These are phyloP conservation scores for Trichosporon sp. DNA, from an alignment of 1,284 basidiomycete species.

Conservation along the genomic window DNA sequence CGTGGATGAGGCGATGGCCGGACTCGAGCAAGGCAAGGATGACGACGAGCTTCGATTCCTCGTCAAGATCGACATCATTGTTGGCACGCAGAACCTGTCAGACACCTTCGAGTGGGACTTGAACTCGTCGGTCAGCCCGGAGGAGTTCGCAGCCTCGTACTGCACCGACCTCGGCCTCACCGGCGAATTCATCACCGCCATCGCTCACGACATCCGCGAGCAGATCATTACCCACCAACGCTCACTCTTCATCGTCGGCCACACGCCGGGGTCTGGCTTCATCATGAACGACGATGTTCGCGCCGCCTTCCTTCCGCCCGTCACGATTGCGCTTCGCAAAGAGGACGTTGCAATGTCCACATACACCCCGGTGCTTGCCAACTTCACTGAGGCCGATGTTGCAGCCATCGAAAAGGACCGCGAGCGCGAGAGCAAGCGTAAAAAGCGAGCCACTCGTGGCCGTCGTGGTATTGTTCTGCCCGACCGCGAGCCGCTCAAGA, in stretches of 20 bases:
- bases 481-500: constrained; percentile 89
- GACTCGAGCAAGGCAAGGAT: constrained; percentile 38
- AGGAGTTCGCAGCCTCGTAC: constrained; percentile 89
- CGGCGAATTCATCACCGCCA: constrained; percentile 94
- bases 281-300: constrained; percentile 91
- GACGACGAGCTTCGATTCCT: constrained; percentile 83
- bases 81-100: constrained; percentile 88
- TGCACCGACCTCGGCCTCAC: constrained; percentile 82
- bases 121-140: constrained; percentile 75
- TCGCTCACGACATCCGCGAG: constrained; percentile 93
- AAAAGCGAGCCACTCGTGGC: constrained; percentile 79
- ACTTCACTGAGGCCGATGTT: constrained; percentile 84
- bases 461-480: constrained; percentile 86
- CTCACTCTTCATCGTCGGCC: constrained; percentile 86
- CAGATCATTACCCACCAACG: constrained; percentile 91
- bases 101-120: constrained; percentile 99
- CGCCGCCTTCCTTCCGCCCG: constrained; percentile 79
- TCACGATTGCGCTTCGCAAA: constrained; percentile 66
- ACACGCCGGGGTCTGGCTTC: constrained; percentile 74
- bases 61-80: constrained; percentile 94
- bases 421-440: constrained; percentile 84
- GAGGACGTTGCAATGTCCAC: constrained; percentile 69
- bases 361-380: constrained; percentile 86
- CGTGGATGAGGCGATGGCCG: constrained; percentile 52
- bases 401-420: constrained; percentile 87